Conservation (phyloP, 179 eudicot species). For the Spinacia oleracea region DNA sequence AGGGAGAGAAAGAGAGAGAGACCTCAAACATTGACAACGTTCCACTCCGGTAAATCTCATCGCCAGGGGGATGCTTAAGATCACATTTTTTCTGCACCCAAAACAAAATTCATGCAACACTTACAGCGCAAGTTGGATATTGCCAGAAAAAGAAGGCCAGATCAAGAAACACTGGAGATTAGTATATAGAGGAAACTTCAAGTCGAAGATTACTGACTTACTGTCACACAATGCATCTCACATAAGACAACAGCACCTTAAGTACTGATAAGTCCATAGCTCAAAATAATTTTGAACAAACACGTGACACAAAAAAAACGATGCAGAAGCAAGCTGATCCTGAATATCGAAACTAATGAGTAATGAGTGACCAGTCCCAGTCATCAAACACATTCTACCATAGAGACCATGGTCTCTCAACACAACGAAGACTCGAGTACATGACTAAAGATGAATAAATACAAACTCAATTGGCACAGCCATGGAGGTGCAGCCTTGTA, state of each 20-base stretch:
- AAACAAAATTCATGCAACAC: conserved; percentile 15
- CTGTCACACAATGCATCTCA: not conserved
- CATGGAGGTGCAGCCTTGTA: not conserved
- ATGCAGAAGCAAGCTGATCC: not conserved
- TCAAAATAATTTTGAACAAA: not conserved
- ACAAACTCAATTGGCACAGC: not conserved
- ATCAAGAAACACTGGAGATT: not conserved
- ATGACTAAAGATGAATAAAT: not conserved
- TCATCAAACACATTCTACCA: not conserved
- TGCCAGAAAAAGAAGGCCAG: conserved; percentile 1
- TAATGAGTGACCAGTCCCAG: not conserved
- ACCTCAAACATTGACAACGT: conserved; percentile 98
- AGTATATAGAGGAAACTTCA: not conserved
- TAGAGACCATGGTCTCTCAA: not conserved
- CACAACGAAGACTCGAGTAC: not conserved
- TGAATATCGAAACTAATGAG: not conserved
- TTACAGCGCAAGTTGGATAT: not conserved
- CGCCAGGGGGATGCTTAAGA: conserved; percentile 98
- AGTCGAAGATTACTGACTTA: too few relatives aligned
- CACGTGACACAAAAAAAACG: not conserved
- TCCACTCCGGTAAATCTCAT: conserved; percentile 92
- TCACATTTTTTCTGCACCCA: conserved; percentile 77
- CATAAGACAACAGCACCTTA: not conserved
- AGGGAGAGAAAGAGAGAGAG: not conserved
- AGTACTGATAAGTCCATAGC: not conserved